These are phyloP conservation scores for Zymoseptoria brevis DNA, from an alignment of 2,329 filamentous ascomycete genomes.

Conservation along the genomic window DNA sequence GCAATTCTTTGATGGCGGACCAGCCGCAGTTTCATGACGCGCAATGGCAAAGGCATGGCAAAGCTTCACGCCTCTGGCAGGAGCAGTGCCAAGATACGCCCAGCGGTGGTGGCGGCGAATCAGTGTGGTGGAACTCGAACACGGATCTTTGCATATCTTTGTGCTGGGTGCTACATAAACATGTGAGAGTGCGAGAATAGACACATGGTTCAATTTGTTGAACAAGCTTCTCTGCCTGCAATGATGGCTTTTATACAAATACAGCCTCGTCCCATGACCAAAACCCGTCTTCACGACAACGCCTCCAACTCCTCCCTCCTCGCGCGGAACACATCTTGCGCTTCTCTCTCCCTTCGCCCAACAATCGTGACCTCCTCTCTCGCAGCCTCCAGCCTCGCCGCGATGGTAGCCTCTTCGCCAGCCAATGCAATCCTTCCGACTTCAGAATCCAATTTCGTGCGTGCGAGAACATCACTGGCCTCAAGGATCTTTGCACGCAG, in stretches of 20 bases:
- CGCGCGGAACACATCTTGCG: slow-evolving; percentile 74
- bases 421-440: slow-evolving; percentile 68
- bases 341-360: slow-evolving; percentile 74
- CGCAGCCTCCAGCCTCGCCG: slow-evolving; percentile 62
- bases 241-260: not conserved
- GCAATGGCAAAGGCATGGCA: not conserved
- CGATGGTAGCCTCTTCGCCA: slow-evolving; percentile 70
- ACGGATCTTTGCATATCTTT: not conserved
- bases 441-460: slow-evolving; percentile 63
- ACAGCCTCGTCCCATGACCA: not conserved
- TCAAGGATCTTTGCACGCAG: slow-evolving; percentile 72
- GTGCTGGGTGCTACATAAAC: not conserved
- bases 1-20: no score
- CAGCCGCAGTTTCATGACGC: not conserved
- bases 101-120: not conserved
- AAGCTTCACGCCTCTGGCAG: not conserved
- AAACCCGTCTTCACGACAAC: not conserved
- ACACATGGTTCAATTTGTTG: no score
- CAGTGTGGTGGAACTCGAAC: not conserved
- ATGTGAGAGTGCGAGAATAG: not conserved
- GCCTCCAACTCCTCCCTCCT: slow-evolving; percentile 64
- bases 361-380: slow-evolving; percentile 79
- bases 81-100: not conserved
- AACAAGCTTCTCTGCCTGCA: no score
- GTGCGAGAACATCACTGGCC: slow-evolving; percentile 61